Evolutionary conservation across 495 filamentous ascomycete genomes (phyloP).

Genomic region (Hyaloscypha bicolor): DNA sequence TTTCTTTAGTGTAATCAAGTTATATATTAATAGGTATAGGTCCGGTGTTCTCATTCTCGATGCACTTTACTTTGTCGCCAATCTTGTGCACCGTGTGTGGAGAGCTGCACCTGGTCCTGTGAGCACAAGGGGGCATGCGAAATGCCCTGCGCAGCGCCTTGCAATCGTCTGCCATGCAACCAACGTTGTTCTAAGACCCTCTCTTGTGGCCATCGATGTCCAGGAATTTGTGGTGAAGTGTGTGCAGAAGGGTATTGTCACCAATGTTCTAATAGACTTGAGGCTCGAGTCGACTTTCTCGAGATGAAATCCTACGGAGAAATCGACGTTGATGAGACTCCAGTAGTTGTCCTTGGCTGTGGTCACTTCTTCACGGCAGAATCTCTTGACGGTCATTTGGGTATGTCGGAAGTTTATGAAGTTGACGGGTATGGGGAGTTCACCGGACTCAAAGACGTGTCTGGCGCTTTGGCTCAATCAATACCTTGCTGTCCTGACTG

Average conservation of each 20-base stretch:
- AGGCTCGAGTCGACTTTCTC: constrained; percentile 53
- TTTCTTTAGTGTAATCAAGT: neutral
- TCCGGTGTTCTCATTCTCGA: constrained; percentile 22
- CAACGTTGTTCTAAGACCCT: constrained; percentile 59
- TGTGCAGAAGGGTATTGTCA: constrained; percentile 42
- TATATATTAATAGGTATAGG: constrained; percentile 17
- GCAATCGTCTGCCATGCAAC: constrained; percentile 67
- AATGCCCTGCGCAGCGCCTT: constrained; percentile 54
- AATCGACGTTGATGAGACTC: constrained; percentile 57
- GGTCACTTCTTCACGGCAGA: constrained; percentile 65
- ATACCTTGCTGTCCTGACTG: constrained; percentile 35
- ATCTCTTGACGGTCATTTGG: constrained; percentile 66
- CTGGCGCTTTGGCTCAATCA: constrained; percentile 14
- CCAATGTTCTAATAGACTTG: constrained; percentile 10
- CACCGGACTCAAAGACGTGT: constrained; percentile 29
- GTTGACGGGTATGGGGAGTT: constrained; percentile 26
- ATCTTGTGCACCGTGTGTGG: constrained; percentile 47
- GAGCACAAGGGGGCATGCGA: constrained; percentile 25
- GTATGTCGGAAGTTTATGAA: constrained; percentile 45
- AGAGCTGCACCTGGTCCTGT: constrained; percentile 8
- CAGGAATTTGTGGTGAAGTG: constrained; percentile 41
- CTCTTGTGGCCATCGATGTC: constrained; percentile 63
- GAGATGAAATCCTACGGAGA: constrained; percentile 52
- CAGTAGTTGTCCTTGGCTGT: constrained; percentile 64
- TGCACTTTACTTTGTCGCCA: constrained; percentile 48